Conservation (phyloP, 2,329 filamentous ascomycete species). For the Ophiosphaerella narmari region DNA sequence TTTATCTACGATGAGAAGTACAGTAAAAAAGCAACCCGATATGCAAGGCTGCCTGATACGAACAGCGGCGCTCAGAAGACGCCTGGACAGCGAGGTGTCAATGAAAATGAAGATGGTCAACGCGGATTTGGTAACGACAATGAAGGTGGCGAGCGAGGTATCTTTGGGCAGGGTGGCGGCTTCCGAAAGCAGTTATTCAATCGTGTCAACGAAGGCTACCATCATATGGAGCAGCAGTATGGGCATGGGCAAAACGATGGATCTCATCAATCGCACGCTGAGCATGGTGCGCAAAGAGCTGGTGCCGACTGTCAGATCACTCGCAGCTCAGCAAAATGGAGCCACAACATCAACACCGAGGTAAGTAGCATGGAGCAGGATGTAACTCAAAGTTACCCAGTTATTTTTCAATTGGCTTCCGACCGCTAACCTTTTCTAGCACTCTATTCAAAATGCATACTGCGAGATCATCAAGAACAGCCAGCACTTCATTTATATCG, state of each 20-base stretch:
- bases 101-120: slow-evolving; percentile 42
- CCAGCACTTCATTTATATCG: slow-evolving; percentile 77
- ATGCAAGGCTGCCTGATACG: slow-evolving; percentile 43
- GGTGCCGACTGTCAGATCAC: slow-evolving; percentile 43
- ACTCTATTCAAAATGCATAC: slow-evolving; percentile 88
- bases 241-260: slow-evolving; percentile 21
- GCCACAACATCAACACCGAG: slow-evolving; percentile 62
- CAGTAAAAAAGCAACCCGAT: slow-evolving; percentile 58
- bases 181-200: slow-evolving; percentile 37
- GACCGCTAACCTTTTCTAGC: slow-evolving; percentile 44
- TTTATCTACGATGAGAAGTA: slow-evolving; percentile 89
- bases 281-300: slow-evolving; percentile 36
- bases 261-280: slow-evolving; percentile 33
- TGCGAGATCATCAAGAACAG: slow-evolving; percentile 71
- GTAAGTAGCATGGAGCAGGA: slow-evolving; percentile 30
- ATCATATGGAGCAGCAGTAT: slow-evolving; percentile 29
- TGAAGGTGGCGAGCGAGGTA: slow-evolving; percentile 38
- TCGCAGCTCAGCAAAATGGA: slow-evolving; percentile 59
- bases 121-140: slow-evolving; percentile 42
- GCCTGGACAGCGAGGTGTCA: slow-evolving; percentile 38
- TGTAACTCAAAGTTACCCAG: not conserved
- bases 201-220: slow-evolving; percentile 30
- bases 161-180: slow-evolving; percentile 33
- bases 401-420: not conserved
- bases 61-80: slow-evolving; percentile 39